Percentiles rank a stretch among this genome's conserved stretches.
phyloP scores from a whole-genome alignment of 1,139 yeast species.

The Lodderomyces metapsilosis region DNA sequence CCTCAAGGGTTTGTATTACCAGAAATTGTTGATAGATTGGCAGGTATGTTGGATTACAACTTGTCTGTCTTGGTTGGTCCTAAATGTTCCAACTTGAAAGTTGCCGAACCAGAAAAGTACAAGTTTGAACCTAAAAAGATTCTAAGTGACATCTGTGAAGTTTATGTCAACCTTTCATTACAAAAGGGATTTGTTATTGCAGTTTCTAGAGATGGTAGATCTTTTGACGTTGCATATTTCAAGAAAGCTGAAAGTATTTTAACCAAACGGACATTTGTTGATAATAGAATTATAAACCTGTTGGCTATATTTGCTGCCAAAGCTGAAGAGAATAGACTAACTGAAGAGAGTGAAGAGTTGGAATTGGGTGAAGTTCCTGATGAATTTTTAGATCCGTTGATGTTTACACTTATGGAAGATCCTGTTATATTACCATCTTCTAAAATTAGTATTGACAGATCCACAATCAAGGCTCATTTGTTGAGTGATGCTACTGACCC shows the following conservation, averaged over 20 bases:
- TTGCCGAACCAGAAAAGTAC: slow-evolving; percentile 78
- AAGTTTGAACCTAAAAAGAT: slow-evolving; percentile 78
- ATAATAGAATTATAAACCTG: slow-evolving; percentile 51
- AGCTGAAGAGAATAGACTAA: slow-evolving; percentile 60
- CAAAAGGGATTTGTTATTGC: slow-evolving; percentile 71
- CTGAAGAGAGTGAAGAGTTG: slow-evolving; percentile 77
- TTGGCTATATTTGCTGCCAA: slow-evolving; percentile 56
- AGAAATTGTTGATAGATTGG: slow-evolving; percentile 89
- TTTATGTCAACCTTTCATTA: slow-evolving; percentile 68
- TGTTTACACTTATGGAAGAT: slow-evolving; percentile 93
- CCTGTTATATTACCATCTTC: slow-evolving; percentile 92
- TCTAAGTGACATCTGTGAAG: slow-evolving; percentile 66
- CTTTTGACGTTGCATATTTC: slow-evolving; percentile 68
- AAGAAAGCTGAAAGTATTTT: slow-evolving; percentile 69
- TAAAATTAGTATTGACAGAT: slow-evolving; percentile 77
- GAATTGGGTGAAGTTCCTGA: slow-evolving; percentile 95
- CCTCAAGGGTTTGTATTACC: slow-evolving; percentile 84
- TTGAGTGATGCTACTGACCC: slow-evolving; percentile 96
- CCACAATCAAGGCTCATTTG: slow-evolving; percentile 91
- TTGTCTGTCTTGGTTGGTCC: slow-evolving; percentile 92
- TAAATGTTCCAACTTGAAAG: slow-evolving; percentile 84
- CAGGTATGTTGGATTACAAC: slow-evolving; percentile 94
- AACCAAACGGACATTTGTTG: slow-evolving; percentile 49
- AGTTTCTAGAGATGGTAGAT: slow-evolving; percentile 87
- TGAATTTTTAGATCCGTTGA: slow-evolving; percentile 93